Conservation (phyloP, 768 basidiomycete species). For the Zangia roseola region DNA sequence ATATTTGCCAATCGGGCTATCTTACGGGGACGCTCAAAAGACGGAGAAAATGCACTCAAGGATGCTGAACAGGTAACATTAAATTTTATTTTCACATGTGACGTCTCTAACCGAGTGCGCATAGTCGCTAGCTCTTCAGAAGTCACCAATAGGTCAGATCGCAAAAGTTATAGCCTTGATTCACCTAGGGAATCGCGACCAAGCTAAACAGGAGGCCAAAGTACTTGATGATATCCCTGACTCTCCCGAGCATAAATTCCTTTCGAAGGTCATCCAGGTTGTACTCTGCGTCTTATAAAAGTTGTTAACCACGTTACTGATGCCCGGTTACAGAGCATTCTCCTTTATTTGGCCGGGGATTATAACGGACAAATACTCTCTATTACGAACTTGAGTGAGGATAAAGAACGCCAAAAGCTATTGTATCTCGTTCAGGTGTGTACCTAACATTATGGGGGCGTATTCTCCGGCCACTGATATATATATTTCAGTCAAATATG, state of each 20-base stretch:
- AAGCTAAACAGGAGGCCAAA: constrained; percentile 2
- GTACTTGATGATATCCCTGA: background rate
- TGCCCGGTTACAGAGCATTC: constrained; percentile 9
- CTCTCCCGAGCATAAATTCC: background rate
- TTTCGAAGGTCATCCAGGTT: constrained; percentile 15
- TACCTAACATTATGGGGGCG: background rate
- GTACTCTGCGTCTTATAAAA: background rate
- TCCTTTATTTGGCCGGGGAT: constrained; percentile 9
- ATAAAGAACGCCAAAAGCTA: background rate
- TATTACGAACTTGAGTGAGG: background rate
- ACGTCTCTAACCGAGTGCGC: background rate
- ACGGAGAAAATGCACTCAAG: background rate
- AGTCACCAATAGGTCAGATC: constrained; percentile 15
- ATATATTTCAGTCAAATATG: constrained; percentile 15
- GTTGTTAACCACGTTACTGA: background rate
- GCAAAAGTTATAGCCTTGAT: constrained; percentile 14
- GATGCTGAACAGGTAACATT: constrained; percentile 11
- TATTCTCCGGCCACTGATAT: background rate
- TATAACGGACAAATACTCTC: background rate
- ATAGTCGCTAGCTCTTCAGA: constrained; percentile 10
- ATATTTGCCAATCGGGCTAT: constrained; percentile 16
- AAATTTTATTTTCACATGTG: background rate
- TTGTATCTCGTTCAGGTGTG: constrained; percentile 15
- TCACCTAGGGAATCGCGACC: background rate
- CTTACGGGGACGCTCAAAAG: constrained; percentile 5